Percentiles rank a stretch among this genome's conserved stretches.
Conservation (phyloP, 176 grass and related monocot genomes). For the Elaeis guineensis region DNA sequence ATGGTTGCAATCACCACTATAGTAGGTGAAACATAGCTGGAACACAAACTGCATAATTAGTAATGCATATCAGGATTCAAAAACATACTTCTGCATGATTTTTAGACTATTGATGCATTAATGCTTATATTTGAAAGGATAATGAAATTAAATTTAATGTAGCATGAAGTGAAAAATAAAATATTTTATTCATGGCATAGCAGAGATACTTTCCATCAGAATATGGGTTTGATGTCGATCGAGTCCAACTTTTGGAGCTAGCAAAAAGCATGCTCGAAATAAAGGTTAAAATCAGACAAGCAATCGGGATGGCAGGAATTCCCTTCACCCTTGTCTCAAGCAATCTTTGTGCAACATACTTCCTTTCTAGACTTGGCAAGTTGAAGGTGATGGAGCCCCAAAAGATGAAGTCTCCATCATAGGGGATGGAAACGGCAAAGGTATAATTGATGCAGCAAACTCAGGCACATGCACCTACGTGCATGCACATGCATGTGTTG, state of each 20-base stretch:
- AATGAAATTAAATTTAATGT: too few species aligned
- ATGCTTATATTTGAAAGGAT: too few species aligned
- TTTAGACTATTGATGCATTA: too few species aligned
- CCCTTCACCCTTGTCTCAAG: background rate
- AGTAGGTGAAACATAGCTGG: too few species aligned
- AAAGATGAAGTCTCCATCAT: slow-evolving; percentile 12
- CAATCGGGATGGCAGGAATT: background rate
- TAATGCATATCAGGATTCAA: too few species aligned
- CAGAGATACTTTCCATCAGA: background rate
- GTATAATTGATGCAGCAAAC: slow-evolving; percentile 1
- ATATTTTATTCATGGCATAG: too few species aligned
- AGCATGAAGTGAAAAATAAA: too few species aligned
- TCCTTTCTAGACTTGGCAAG: background rate
- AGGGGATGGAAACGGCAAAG: slow-evolving; percentile 39
- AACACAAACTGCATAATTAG: too few species aligned
- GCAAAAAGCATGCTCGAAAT: background rate
- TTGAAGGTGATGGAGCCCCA: background rate
- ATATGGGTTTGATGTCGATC: background rate
- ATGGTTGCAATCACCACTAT: too few species aligned
- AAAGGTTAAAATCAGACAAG: background rate
- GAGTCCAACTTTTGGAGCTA: background rate
- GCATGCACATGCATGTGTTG: too few species aligned
- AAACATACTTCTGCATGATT: too few species aligned
- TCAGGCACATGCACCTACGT: too few species aligned
- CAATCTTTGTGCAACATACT: background rate